Evolutionary conservation across 805 yeast genomes (phyloP).

Genomic region (Lipomyces kockii): DNA sequence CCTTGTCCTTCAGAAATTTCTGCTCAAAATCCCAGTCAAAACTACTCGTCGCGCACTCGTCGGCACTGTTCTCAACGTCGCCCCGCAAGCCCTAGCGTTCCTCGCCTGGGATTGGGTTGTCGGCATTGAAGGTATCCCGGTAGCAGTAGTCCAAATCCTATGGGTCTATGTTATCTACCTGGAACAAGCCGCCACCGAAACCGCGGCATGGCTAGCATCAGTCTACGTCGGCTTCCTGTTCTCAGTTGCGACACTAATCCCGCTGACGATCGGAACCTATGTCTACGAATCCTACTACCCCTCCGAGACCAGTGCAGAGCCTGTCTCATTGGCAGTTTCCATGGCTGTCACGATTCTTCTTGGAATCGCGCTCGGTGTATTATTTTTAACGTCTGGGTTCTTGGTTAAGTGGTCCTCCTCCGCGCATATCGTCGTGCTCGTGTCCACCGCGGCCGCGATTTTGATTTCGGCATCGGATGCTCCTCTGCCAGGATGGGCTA

Average conservation of each 20-base stretch:
- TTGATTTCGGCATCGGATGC: slow-evolving; percentile 15
- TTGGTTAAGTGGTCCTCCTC: slow-evolving; percentile 31
- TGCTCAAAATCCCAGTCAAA: slow-evolving; percentile 21
- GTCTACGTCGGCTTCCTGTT: slow-evolving; percentile 31
- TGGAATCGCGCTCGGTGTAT: slow-evolving; percentile 16
- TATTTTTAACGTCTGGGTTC: slow-evolving; percentile 31
- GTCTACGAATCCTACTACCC: slow-evolving; percentile 9
- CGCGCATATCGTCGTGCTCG: slow-evolving; percentile 33
- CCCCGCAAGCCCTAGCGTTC: slow-evolving; percentile 29
- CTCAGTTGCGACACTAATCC: slow-evolving; percentile 16
- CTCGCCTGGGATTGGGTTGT: slow-evolving; percentile 31
- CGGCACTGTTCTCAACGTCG: slow-evolving; percentile 23
- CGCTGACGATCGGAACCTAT: slow-evolving; percentile 8
- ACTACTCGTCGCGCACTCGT: slow-evolving; percentile 20
- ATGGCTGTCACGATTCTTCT: neutral
- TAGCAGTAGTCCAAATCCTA: slow-evolving; percentile 28
- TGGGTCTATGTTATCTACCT: slow-evolving; percentile 29
- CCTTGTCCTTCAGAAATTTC: slow-evolving; percentile 23
- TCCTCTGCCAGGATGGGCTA: slow-evolving; percentile 11
- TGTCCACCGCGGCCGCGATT: slow-evolving; percentile 32
- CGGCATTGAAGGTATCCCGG: slow-evolving; percentile 25
- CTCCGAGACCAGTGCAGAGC: neutral
- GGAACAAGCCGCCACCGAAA: slow-evolving; percentile 34
- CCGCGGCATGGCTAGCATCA: slow-evolving; percentile 34
- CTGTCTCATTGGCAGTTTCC: slow-evolving; percentile 2